Evolutionary conservation across 148 eudicot genomes (phyloP).

Genomic region (Rhododendron molle): DNA sequence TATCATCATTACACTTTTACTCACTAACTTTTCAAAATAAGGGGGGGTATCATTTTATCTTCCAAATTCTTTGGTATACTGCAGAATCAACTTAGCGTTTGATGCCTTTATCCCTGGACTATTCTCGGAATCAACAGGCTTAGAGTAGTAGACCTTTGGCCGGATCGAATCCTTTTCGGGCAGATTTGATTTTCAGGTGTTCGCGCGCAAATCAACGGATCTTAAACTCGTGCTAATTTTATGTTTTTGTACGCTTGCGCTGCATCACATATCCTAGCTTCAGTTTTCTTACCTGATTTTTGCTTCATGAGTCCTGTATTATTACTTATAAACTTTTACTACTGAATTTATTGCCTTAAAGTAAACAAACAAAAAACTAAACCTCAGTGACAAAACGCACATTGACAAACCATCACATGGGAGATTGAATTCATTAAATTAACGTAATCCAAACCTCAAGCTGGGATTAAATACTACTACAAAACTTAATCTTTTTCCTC

Average conservation of each 20-base stretch:
- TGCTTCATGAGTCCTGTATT: background rate
- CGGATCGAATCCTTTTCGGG: too few species aligned
- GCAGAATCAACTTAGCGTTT: background rate
- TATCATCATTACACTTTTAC: too few species aligned
- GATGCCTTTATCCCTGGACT: background rate
- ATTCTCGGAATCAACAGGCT: background rate
- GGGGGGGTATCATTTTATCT: background rate
- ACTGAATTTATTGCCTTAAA: background rate
- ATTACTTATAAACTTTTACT: background rate
- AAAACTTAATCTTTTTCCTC: constrained; percentile 9
- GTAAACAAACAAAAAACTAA: background rate
- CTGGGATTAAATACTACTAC: constrained; percentile 8
- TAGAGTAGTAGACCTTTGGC: too few species aligned
- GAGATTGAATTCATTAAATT: constrained; percentile 11
- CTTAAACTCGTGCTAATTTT: background rate
- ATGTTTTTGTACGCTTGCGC: background rate
- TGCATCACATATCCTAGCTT: background rate
- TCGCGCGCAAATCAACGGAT: background rate
- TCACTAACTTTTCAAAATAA: too few species aligned
- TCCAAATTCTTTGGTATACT: background rate
- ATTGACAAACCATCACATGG: constrained; percentile 5
- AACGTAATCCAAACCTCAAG: constrained; percentile 7
- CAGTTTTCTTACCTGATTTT: background rate
- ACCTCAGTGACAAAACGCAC: background rate
- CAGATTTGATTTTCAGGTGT: background rate